phyloP scores from a whole-genome alignment of 176 grass and related monocot genomes.

The Hyparrhenia diplandra region DNA sequence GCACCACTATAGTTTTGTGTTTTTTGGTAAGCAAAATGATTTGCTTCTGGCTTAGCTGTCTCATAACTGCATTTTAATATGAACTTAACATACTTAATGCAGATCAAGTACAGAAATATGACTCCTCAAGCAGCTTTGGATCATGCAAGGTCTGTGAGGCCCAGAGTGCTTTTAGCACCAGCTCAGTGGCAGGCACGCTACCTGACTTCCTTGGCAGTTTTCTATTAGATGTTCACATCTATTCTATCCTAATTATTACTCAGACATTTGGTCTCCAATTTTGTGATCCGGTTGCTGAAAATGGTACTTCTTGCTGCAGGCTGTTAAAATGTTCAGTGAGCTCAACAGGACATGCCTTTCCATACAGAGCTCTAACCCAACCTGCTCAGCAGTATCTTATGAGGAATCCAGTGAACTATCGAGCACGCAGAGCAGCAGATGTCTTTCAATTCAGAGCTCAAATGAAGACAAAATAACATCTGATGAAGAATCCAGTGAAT shows the following conservation, averaged over 20 bases:
- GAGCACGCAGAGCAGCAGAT: not conserved
- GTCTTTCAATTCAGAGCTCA: conserved; percentile 15
- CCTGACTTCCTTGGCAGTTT: not conserved
- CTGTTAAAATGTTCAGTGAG: conserved; percentile 57
- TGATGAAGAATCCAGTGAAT: conserved; percentile 11
- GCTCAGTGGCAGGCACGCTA: conserved; percentile 56
- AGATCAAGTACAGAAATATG: conserved; percentile 80
- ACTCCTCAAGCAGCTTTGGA: conserved; percentile 57
- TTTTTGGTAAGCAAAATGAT: conserved; percentile 56
- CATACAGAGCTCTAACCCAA: not conserved
- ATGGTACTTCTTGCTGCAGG: conserved; percentile 32
- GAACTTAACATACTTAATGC: conserved; percentile 11
- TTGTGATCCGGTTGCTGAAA: not conserved
- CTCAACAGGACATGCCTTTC: not conserved
- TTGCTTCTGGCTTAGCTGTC: not conserved
- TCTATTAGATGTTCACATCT: not conserved
- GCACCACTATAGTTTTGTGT: conserved; percentile 82
- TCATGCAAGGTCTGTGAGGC: conserved; percentile 60
- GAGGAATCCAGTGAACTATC: conserved; percentile 20
- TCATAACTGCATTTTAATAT: not conserved
- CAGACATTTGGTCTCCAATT: not conserved
- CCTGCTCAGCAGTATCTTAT: not conserved
- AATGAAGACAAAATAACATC: not conserved
- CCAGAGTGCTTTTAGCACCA: conserved; percentile 60
- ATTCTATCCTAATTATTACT: not conserved